Conservation (phyloP, 164 flowering plant genomes). For the Vitis vinifera region DNA sequence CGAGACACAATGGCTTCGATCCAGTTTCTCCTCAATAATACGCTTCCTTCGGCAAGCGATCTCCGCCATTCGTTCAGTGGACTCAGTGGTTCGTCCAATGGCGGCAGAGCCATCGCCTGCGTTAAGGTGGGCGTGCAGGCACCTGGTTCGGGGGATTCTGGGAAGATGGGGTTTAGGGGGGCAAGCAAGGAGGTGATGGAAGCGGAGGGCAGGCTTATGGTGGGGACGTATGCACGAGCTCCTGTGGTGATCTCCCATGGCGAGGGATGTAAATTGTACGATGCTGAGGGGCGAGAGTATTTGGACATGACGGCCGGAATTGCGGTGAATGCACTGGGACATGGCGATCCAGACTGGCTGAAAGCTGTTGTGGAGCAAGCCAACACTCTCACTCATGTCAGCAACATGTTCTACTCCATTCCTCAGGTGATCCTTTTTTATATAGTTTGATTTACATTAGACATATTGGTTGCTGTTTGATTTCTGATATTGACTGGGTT, state of each 20-base stretch:
- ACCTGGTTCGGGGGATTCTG: slow-evolving; percentile 7
- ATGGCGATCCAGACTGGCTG: slow-evolving; percentile 83
- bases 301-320: slow-evolving; percentile 83
- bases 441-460: no score
- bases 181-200: slow-evolving; percentile 58
- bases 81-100: neutral
- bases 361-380: slow-evolving; percentile 70
- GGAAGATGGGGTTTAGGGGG: slow-evolving; percentile 13
- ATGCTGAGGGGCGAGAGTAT: slow-evolving; percentile 82
- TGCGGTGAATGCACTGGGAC: slow-evolving; percentile 94
- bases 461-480: no score
- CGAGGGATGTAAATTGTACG: slow-evolving; percentile 79
- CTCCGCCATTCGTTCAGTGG: no score
- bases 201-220: slow-evolving; percentile 53
- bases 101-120: slow-evolving; percentile 20
- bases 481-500: no score
- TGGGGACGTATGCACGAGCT: slow-evolving; percentile 76
- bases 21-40: no score
- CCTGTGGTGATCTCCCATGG: slow-evolving; percentile 69
- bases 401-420: slow-evolving; percentile 66
- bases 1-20: no score
- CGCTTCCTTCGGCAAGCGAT: no score
- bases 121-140: slow-evolving; percentile 31
- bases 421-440: slow-evolving; percentile 58
- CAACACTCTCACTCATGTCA: slow-evolving; percentile 61